Conservation (phyloP, 1,284 basidiomycete species). For the Apiotrichum akiyoshidainum region DNA sequence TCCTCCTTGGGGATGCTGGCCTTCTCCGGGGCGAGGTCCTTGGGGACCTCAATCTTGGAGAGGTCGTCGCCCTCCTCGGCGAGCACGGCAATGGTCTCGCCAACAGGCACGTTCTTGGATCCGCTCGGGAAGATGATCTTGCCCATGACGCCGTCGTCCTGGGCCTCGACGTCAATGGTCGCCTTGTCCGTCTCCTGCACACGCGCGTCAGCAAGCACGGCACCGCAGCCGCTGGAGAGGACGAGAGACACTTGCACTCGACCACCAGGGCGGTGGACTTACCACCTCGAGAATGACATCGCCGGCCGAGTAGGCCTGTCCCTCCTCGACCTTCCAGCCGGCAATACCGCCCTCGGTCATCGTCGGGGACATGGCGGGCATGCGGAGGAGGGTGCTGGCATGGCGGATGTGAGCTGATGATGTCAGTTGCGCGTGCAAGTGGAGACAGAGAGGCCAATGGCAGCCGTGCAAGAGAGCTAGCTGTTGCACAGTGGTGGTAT, state of each 20-base stretch:
- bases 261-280: constrained; percentile 43
- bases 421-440: background rate
- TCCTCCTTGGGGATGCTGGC: constrained; percentile 7
- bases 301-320: constrained; percentile 76
- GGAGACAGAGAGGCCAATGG: too few relatives aligned
- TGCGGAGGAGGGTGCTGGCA: constrained; percentile 68
- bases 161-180: constrained; percentile 98
- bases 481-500: too few relatives aligned
- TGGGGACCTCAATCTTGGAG: constrained; percentile 68
- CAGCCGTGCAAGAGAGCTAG: too few relatives aligned
- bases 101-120: constrained; percentile 79
- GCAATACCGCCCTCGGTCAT: constrained; percentile 97
- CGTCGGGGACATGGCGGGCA: constrained; percentile 98
- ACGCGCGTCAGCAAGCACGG: too few relatives aligned
- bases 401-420: constrained; percentile 45
- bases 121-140: constrained; percentile 86
- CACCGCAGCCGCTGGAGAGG: too few relatives aligned
- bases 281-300: constrained; percentile 94
- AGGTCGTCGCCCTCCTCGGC: constrained; percentile 98
- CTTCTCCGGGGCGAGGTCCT: constrained; percentile 55
- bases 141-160: constrained; percentile 89
- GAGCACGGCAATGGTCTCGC: constrained; percentile 81
- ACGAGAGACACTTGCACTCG: background rate
- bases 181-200: constrained; percentile 98
- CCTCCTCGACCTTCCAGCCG: constrained; percentile 87